Evolutionary conservation across 148 eudicot genomes (phyloP).

Genomic region (Cornus suecica): DNA sequence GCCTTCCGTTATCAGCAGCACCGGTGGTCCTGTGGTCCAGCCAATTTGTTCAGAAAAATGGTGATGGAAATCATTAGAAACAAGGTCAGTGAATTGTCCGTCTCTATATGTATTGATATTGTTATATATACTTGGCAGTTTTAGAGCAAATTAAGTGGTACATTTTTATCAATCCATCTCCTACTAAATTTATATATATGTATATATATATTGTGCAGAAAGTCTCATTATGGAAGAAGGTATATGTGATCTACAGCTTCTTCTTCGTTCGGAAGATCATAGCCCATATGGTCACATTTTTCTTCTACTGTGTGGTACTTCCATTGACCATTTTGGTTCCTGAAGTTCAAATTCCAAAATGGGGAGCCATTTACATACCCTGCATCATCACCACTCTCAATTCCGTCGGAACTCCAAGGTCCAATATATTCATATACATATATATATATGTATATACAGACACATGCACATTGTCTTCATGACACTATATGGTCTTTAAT

Average conservation of each 20-base stretch:
- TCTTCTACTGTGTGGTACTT: slow-evolving; percentile 74
- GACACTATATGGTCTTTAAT: too few relatives aligned
- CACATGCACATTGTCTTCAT: too few relatives aligned
- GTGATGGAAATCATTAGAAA: slow-evolving; percentile 50
- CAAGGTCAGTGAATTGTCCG: slow-evolving; percentile 30
- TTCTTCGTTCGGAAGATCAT: slow-evolving; percentile 85
- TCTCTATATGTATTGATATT: not conserved
- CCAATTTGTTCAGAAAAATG: slow-evolving; percentile 57
- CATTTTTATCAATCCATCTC: too few relatives aligned
- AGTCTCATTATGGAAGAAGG: slow-evolving; percentile 79
- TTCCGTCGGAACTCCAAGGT: slow-evolving; percentile 97
- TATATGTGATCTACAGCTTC: slow-evolving; percentile 93
- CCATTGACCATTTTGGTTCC: slow-evolving; percentile 73
- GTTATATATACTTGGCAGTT: not conserved
- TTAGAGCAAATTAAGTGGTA: too few relatives aligned
- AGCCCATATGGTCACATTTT: slow-evolving; percentile 90
- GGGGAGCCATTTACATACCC: slow-evolving; percentile 92
- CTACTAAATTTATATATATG: not conserved
- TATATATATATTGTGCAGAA: slow-evolving; percentile 42
- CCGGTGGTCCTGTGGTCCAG: slow-evolving; percentile 64
- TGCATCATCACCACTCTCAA: slow-evolving; percentile 77
- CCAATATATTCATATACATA: not conserved
- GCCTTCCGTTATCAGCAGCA: slow-evolving; percentile 57
- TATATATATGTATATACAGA: too few relatives aligned
- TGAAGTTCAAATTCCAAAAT: slow-evolving; percentile 22